phyloP scores from a whole-genome alignment of 768 basidiomycete species.

The Leccinum obscurum region DNA sequence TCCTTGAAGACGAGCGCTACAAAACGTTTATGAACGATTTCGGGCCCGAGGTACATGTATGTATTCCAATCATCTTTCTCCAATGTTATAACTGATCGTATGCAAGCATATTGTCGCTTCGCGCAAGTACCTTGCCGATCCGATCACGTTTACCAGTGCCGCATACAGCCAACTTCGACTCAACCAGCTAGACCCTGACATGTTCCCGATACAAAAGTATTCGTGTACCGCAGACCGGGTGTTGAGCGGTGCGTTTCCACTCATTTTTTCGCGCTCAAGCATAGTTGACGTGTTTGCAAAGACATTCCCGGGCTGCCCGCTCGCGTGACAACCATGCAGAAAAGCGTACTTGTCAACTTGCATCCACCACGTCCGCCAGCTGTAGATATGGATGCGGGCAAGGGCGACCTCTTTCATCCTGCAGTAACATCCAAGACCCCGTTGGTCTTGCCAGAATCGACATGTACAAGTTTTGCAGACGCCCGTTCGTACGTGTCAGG shows the following conservation, averaged over 20 bases:
- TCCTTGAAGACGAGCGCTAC: constrained; percentile 71
- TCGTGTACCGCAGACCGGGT: constrained; percentile 40
- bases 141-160: constrained; percentile 71
- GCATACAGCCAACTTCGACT: constrained; percentile 73
- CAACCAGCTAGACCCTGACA: constrained; percentile 62
- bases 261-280: neutral
- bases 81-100: constrained; percentile 2
- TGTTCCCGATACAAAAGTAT: constrained; percentile 73
- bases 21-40: constrained; percentile 72
- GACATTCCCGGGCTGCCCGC: constrained; percentile 46
- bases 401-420: constrained; percentile 34
- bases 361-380: constrained; percentile 48
- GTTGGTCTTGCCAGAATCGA: constrained; percentile 27
- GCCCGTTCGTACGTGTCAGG: constrained; percentile 28
- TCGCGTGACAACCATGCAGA: constrained; percentile 43
- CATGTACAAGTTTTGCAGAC: constrained; percentile 39
- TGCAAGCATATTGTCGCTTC: constrained; percentile 76
- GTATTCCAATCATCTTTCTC: constrained; percentile 22
- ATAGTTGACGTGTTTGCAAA: constrained; percentile 16
- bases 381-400: constrained; percentile 30
- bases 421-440: constrained; percentile 17
- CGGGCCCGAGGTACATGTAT: constrained; percentile 57
- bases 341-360: constrained; percentile 43
- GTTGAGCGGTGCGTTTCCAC: constrained; percentile 34
- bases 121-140: constrained; percentile 57